Conservation (phyloP, 2,329 filamentous ascomycete species). For the Epichloe aotearoae region DNA sequence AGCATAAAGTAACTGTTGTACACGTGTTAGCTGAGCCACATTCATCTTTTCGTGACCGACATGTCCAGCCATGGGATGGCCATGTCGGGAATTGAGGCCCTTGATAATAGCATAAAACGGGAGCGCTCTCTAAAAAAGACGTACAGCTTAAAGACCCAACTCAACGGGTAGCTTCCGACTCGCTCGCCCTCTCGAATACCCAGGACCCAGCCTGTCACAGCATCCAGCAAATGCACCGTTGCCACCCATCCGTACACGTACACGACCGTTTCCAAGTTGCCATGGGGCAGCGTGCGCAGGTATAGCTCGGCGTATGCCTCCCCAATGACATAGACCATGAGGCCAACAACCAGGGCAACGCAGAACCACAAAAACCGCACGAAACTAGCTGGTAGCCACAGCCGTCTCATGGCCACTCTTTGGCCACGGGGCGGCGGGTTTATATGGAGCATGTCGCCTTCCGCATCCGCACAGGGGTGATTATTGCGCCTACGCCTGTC, state of each 20-base stretch:
- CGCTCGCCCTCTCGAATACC: constrained; percentile 52
- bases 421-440: constrained; percentile 14
- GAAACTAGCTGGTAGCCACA: constrained; percentile 53
- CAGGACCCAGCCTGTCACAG: constrained; percentile 52
- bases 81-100: not conserved
- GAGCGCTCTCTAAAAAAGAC: constrained; percentile 12
- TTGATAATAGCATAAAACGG: not conserved
- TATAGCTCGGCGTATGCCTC: constrained; percentile 60
- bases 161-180: constrained; percentile 56
- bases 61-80: not conserved
- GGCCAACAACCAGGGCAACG: constrained; percentile 45
- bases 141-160: constrained; percentile 58
- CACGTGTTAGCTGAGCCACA: not conserved
- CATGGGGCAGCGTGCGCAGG: constrained; percentile 51
- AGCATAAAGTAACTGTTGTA: constrained; percentile 46
- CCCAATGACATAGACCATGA: constrained; percentile 54
- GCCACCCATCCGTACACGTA: constrained; percentile 60
- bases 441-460: constrained; percentile 21
- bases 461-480: constrained; percentile 24
- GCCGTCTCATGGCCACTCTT: constrained; percentile 30
- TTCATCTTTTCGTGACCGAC: not conserved
- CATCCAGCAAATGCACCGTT: constrained; percentile 52
- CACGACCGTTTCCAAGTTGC: constrained; percentile 51
- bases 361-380: constrained; percentile 60
- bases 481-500: constrained; percentile 13